Evolutionary conservation across 352 stramenopile genomes (phyloP).

Genomic region (Phytophthora melonis): DNA sequence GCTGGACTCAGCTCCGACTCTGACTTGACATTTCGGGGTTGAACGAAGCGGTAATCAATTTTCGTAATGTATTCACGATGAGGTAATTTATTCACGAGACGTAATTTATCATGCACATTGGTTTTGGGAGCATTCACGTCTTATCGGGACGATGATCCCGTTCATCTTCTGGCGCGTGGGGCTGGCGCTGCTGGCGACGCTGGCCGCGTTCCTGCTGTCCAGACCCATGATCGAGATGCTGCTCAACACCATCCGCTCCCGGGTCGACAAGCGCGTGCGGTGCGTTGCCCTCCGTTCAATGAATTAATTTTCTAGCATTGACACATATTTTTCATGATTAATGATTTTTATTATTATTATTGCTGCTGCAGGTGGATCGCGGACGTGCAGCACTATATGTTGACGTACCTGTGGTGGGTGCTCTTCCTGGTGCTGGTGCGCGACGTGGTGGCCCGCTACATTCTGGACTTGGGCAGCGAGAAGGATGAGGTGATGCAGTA

Average conservation of each 20-base stretch:
- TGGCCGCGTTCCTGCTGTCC: slow-evolving; percentile 66
- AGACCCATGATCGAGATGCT: slow-evolving; percentile 60
- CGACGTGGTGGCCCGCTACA: slow-evolving; percentile 49
- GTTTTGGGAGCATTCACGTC: background rate
- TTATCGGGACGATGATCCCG: slow-evolving; percentile 14
- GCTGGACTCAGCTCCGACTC: slow-evolving; percentile 20
- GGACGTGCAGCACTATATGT: slow-evolving; percentile 82
- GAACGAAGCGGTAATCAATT: background rate
- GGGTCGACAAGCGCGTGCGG: slow-evolving; percentile 72
- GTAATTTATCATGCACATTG: background rate
- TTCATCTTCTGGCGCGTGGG: slow-evolving; percentile 67
- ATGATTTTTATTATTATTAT: slow-evolving; percentile 7
- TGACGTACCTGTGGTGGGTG: slow-evolving; percentile 83
- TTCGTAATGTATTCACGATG: background rate
- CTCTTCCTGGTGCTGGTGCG: slow-evolving; percentile 64
- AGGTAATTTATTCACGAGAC: background rate
- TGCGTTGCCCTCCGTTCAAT: slow-evolving; percentile 17
- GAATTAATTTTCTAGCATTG: background rate
- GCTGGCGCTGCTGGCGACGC: slow-evolving; percentile 48
- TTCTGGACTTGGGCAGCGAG: slow-evolving; percentile 62
- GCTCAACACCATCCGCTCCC: slow-evolving; percentile 56
- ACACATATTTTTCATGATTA: slow-evolving; percentile 8
- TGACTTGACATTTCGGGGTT: slow-evolving; percentile 13
- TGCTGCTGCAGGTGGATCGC: slow-evolving; percentile 63
- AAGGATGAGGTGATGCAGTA: slow-evolving; percentile 58